Evolutionary conservation across 176 grass and related monocot species (phyloP), one percentile per base, ranked within the genome.

Genomic region (Aegilops bicornis): DNA sequence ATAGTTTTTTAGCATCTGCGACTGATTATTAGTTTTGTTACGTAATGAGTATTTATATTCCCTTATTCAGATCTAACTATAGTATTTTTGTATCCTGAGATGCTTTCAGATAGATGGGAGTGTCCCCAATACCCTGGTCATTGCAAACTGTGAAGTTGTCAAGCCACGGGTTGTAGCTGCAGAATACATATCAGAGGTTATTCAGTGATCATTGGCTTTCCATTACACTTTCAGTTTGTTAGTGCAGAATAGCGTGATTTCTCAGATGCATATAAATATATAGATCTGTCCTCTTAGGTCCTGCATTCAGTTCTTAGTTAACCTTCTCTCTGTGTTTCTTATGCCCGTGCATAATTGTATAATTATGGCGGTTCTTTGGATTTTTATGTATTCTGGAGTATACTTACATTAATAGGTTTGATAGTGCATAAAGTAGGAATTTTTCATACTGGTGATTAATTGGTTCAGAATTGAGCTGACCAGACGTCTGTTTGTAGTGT

Each of bases 151-250:
- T 89, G 90, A 96, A 70, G 86, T 98, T 76, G 90, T 94, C 68
- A 96, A 94, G 63, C 92, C 88, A 78, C 88, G 90, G 84, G 92
- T 98, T 80, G 90, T 88, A 79, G 88, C 90, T 78, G 92, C 90
- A 13, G 91, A 98, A 76, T 88, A 98, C 82, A 96, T 96, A 68
- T 96, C 90, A 0, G 86, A 96, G 91, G 96, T 98, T 83, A 8
- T 67, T 77, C 83, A 84, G 6, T 79, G 23, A 64, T 80, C 24
- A 23, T 79, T 88, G 30, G n/a, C 23, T 79, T 56, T 7, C 33
- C 4, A 6, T 82, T 64, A 31, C 33, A 54, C 14, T 71, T 70
- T 77, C 11, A 10, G 79, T 29, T 68, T 77, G 73, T 68, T 5
- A 47, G 45, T 50, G 32, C 80, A 90, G 59, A 64, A 76, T 32